phyloP scores from a whole-genome alignment of 2,329 filamentous ascomycete genomes.

The Colletotrichum scovillei region DNA sequence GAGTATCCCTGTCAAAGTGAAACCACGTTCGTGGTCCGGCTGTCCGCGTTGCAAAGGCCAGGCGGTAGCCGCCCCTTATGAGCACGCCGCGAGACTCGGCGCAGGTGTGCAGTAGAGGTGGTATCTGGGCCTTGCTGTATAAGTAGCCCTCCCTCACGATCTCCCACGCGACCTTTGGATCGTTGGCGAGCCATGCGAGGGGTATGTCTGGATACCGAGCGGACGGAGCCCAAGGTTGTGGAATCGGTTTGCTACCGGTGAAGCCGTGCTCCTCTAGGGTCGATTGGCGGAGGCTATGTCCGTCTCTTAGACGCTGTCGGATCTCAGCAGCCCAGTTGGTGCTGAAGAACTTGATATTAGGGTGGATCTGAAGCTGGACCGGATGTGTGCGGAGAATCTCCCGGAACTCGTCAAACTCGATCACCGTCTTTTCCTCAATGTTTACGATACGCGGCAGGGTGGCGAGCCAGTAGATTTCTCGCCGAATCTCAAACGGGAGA shows the following conservation, averaged over 20 bases:
- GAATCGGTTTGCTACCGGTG: background rate
- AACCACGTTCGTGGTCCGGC: background rate
- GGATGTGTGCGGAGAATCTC: background rate
- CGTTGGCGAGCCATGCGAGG: background rate
- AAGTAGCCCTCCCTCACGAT: background rate
- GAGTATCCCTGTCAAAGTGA: background rate
- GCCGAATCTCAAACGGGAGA: background rate
- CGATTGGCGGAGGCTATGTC: background rate
- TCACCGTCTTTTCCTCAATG: background rate
- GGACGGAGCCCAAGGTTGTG: background rate
- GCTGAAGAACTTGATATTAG: background rate
- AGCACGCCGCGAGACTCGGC: background rate
- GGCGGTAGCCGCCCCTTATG: background rate
- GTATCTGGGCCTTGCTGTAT: background rate
- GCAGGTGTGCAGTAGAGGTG: background rate
- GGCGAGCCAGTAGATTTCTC: background rate
- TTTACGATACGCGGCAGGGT: background rate
- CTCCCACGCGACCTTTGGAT: background rate
- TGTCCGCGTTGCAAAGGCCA: background rate
- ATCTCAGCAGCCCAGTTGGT: background rate
- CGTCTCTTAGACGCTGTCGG: background rate
- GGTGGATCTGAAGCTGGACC: background rate
- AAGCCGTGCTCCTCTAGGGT: background rate
- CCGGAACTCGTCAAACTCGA: background rate
- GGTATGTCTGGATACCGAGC: background rate